Base-by-base conservation (phyloP, 1,284 basidiomycete species). In the Ceratorhiza oryzae-sativae region DNA sequence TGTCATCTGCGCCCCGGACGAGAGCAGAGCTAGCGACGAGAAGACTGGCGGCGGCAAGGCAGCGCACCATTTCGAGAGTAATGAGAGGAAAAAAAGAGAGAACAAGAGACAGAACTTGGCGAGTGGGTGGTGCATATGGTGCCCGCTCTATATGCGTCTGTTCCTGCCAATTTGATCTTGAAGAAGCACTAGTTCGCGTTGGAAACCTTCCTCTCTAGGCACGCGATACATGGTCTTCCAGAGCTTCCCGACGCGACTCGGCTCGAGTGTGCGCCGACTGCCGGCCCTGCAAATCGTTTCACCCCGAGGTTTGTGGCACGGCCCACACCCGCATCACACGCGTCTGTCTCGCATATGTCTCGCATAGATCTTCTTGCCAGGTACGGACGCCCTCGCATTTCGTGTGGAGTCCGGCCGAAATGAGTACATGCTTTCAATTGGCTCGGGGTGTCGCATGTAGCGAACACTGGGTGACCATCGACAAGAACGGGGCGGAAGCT, bases 221-320 rank as follows among this genome's bases (percentile, higher is more conserved):
- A 68, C 63, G 39, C 51, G 36, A 59, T 41, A 56, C 34, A 45
- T 55, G 51, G 51, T 30, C 51, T 68, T 68, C 63, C 56, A 51
- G 63, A 68, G 53, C n/a, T 2, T 36, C 48, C 62, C 39, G 59
- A 46, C 39, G 25, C 5, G 36, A 18, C 12, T 36, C 49, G 63
- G 51, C n/a, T 46, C 20, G 39, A 39, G 10, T 18, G 10, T 49
- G 51, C 23, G 13, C 63, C 63, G 63, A 56, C 20, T 55, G 51
- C 63, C 63, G 63, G 51, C 23, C 18, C 23, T 13, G 34, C 49
- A 51, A 25, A 18, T 10, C 27, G 49, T 51, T 51, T 51, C 49
- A 27, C n/a, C 3, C 42, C 42, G 42, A 45, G 9, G 9, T 49
- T n/a, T n/a, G n/a, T n/a, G 15, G 46, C 20, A 48, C 23, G 18